These are phyloP conservation scores for Fusarium robinianum DNA, from an alignment of 2,329 filamentous ascomycete species.

Conservation along the genomic window DNA sequence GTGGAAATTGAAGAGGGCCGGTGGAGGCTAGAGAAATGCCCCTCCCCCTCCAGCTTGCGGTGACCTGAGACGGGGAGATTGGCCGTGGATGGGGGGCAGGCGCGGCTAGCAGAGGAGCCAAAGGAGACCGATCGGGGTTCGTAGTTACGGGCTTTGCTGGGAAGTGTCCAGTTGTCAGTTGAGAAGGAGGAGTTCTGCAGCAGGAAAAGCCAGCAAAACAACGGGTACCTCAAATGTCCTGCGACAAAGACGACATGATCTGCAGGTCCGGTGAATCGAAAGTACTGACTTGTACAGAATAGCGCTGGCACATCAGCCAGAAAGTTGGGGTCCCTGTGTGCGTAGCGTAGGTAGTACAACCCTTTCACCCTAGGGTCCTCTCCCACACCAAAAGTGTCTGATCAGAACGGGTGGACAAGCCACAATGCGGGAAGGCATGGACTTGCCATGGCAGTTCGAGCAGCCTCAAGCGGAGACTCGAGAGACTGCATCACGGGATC, in stretches of 20 bases:
- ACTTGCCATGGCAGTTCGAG: conserved; percentile 10
- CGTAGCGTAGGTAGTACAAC: no score
- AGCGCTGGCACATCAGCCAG: no score
- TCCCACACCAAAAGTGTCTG: no score
- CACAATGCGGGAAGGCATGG: conserved; percentile 15
- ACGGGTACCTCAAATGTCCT: no score
- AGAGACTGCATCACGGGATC: conserved; percentile 7
- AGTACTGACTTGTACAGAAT: no score
- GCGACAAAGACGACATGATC: no score
- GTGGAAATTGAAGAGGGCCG: conserved; percentile 17
- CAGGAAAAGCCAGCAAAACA: no score
- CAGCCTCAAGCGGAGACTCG: conserved; percentile 8
- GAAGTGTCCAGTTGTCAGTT: conserved; percentile 4
- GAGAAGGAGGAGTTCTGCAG: conserved; percentile 2
- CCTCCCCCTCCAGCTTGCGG: conserved; percentile 23
- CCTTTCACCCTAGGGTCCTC: no score
- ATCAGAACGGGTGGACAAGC: conserved; percentile 10
- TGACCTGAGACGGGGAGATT: conserved; percentile 35
- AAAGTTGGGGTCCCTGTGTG: no score
- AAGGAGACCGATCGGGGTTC: conserved; percentile 27
- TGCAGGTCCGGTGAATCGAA: conserved; percentile 12
- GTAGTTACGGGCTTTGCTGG: conserved; percentile 2
- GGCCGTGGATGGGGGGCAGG: conserved; percentile 30
- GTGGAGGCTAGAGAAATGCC: conserved; percentile 9
- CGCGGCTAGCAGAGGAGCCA: conserved; percentile 34